Conservation (phyloP, 2,329 filamentous ascomycete genomes). For the Grosmannia clavigera region DNA sequence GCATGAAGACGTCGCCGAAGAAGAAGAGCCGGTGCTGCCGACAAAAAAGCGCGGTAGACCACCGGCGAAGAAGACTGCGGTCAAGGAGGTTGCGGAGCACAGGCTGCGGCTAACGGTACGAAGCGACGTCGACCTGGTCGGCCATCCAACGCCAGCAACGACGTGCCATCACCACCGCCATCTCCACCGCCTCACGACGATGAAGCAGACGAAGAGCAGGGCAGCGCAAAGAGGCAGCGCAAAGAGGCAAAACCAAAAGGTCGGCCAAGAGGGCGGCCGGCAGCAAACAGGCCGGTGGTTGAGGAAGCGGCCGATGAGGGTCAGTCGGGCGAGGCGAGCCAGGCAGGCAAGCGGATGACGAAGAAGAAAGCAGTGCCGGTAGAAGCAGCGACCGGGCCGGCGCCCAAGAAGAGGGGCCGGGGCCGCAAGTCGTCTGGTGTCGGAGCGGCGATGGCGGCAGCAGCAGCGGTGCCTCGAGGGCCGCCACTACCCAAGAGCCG, state of each 20-base stretch:
- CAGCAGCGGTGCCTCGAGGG: slow-evolving; percentile 34
- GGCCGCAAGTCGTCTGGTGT: slow-evolving; percentile 29
- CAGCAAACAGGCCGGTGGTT: not conserved
- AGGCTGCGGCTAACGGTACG: not conserved
- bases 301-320: not conserved
- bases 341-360: not conserved
- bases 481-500: slow-evolving; percentile 43
- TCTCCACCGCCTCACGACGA: slow-evolving; percentile 1
- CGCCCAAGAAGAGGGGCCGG: slow-evolving; percentile 16
- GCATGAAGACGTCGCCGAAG: slow-evolving; percentile 7
- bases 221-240: slow-evolving; percentile 8
- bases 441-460: slow-evolving; percentile 31
- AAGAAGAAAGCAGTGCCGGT: not conserved
- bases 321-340: not conserved
- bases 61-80: slow-evolving; percentile 1
- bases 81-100: not conserved
- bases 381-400: slow-evolving; percentile 6
- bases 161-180: slow-evolving; percentile 14
- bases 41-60: not conserved
- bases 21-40: not conserved
- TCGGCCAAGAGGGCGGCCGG: not conserved
- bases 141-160: slow-evolving; percentile 3
- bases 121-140: slow-evolving; percentile 6
- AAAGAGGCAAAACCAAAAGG: not conserved
- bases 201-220: slow-evolving; percentile 12